Evolutionary conservation across 116 monocot genomes (phyloP), one percentile per base, ranked within the genome.

Genomic region (Zostera marina): DNA sequence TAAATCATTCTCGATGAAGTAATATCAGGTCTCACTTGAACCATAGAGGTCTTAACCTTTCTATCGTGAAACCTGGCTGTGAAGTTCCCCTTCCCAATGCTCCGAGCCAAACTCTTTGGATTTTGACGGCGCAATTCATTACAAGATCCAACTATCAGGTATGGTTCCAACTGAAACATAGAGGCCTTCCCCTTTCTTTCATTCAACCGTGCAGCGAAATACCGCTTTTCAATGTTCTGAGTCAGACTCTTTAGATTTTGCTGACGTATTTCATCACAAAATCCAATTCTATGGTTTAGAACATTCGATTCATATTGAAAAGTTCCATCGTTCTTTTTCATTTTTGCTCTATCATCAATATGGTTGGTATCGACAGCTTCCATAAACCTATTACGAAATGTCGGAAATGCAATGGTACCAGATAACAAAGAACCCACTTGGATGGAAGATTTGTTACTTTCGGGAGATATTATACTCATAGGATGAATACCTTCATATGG

Each of bases 241-340:
- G 73, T 67, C n/a, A 73, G n/a, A 56, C 65, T 75, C 65, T 63
- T 72, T 39, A 53, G 24, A 15, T 58, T 70, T 58, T 32, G 69
- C 7, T 9, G n/a, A 10, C 17, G n/a, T 47, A 40, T 25, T 41
- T 60, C 49, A 10, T 9, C 51, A 52, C 22, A 16, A 60, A 17
- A 14, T 22, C 2, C 60, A 62, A 41, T 38, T 23, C 65, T 54
- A 14, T 21, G 13, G 3, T 62, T 14, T 20, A 11, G 19, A 56
- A 48, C 16, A 23, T 22, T 21, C 22, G 48, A 25, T 51, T 17
- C 42, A 19, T 59, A 11, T 63, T 54, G 58, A 13, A 48, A 52
- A 23, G 7, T 38, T 23, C 25, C 12, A 9, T 9, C 51, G 22
- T 9, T 22, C 4, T 19, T 42, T 19, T 21, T 41, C 51, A 53